Evolutionary conservation across 768 basidiomycete genomes (phyloP).

Genomic region (button mushroom (Agaricus bisporus)): DNA sequence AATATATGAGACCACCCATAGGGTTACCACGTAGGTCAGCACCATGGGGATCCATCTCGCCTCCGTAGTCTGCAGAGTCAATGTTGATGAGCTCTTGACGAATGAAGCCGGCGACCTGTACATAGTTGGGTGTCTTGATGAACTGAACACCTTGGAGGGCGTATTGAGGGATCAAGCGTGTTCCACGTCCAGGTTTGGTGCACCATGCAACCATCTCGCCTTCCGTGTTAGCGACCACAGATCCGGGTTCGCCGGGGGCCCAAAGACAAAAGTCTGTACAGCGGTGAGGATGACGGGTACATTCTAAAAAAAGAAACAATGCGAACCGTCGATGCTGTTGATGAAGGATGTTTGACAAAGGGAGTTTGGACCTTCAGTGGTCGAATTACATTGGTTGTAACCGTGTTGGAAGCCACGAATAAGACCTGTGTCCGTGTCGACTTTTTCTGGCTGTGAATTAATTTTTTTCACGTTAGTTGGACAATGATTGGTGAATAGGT

Average conservation of each 20-base stretch:
- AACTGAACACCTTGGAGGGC: slow-evolving; percentile 63
- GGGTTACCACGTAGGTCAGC: slow-evolving; percentile 80
- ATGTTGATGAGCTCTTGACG: slow-evolving; percentile 55
- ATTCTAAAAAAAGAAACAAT: background rate
- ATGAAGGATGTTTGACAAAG: slow-evolving; percentile 57
- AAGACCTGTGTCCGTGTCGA: slow-evolving; percentile 28
- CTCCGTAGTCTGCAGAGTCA: slow-evolving; percentile 51
- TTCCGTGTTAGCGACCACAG: slow-evolving; percentile 62
- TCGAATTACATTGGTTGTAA: slow-evolving; percentile 65
- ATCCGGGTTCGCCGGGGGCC: slow-evolving; percentile 48
- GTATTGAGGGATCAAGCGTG: slow-evolving; percentile 63
- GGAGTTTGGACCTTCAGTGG: slow-evolving; percentile 53
- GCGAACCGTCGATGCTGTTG: slow-evolving; percentile 41
- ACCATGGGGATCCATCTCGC: slow-evolving; percentile 75
- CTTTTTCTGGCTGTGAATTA: slow-evolving; percentile 27
- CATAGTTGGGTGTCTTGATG: slow-evolving; percentile 54
- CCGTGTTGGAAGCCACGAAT: slow-evolving; percentile 46
- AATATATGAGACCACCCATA: slow-evolving; percentile 65
- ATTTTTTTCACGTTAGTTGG: background rate
- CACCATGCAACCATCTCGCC: slow-evolving; percentile 76
- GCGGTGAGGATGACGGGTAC: background rate
- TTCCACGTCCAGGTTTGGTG: slow-evolving; percentile 61
- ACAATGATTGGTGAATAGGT: background rate
- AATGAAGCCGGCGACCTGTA: slow-evolving; percentile 58
- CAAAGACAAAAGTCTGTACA: slow-evolving; percentile 55